phyloP scores from a whole-genome alignment of 2,329 filamentous ascomycete species.

The Pseudogymnoascus sp. region DNA sequence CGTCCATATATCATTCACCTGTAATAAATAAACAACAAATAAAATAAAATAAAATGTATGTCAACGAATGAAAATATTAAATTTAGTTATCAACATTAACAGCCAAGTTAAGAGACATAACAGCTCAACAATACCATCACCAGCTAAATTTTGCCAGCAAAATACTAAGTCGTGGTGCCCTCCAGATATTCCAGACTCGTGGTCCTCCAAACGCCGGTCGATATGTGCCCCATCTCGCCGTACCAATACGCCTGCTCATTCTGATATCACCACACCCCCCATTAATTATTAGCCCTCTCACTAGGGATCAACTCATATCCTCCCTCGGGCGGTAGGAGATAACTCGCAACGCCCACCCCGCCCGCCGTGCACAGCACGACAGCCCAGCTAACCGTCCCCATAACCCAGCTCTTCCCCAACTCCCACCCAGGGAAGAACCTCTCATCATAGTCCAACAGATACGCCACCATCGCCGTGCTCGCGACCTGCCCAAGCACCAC shows the following conservation, averaged over 20 bases:
- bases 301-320: constrained; percentile 73
- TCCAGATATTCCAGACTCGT: background rate
- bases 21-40: background rate
- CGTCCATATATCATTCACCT: background rate
- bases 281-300: constrained; percentile 16
- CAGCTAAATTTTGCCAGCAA: background rate
- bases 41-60: background rate
- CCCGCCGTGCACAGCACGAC: constrained; percentile 47
- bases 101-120: background rate
- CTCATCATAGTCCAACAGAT: constrained; percentile 74
- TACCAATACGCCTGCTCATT: background rate
- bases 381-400: constrained; percentile 53
- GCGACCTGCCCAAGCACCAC: constrained; percentile 64
- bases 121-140: background rate
- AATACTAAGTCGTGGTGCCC: background rate
- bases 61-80: background rate
- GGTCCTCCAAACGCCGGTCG: background rate
- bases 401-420: constrained; percentile 71
- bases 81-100: background rate
- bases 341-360: constrained; percentile 59
- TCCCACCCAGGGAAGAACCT: constrained; percentile 79
- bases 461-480: constrained; percentile 77
- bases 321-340: constrained; percentile 68
- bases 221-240: background rate
- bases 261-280: background rate